phyloP scores from a whole-genome alignment of 1,139 yeast genomes.

The Candida sojae region DNA sequence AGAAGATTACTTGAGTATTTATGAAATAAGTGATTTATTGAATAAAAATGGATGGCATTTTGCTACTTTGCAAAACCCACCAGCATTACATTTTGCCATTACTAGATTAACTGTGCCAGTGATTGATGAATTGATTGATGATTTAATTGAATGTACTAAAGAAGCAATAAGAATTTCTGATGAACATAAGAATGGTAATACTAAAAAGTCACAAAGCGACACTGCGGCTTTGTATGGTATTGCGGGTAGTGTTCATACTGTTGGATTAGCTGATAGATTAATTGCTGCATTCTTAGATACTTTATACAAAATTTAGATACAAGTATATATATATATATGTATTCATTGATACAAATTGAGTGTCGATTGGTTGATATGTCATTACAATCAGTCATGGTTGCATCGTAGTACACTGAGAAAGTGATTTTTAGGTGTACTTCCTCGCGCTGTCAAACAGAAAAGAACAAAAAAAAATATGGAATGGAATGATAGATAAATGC shows the following conservation, averaged over 20 bases:
- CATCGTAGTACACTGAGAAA: too few species aligned
- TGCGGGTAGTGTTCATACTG: constrained; percentile 84
- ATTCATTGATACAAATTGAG: too few species aligned
- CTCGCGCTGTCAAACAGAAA: background rate
- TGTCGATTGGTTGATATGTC: too few species aligned
- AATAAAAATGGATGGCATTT: constrained; percentile 84
- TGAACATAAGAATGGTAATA: constrained; percentile 29
- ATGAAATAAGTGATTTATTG: constrained; percentile 73
- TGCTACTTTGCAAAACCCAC: constrained; percentile 81
- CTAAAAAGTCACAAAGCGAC: constrained; percentile 34
- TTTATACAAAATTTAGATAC: constrained; percentile 51
- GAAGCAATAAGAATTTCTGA: constrained; percentile 38
- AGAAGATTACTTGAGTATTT: constrained; percentile 53
- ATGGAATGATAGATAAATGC: background rate
- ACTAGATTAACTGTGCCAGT: constrained; percentile 70
- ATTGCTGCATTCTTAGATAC: constrained; percentile 82
- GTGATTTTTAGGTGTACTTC: too few species aligned
- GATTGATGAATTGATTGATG: constrained; percentile 61
- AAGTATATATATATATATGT: background rate
- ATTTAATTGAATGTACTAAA: constrained; percentile 50
- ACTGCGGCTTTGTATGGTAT: constrained; percentile 94
- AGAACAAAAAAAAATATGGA: background rate
- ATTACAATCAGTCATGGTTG: too few species aligned
- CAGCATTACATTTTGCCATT: constrained; percentile 88
- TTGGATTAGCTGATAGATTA: constrained; percentile 80